phyloP scores from a whole-genome alignment of 2,329 filamentous ascomycete genomes.

The Clarireedia hainanense region DNA sequence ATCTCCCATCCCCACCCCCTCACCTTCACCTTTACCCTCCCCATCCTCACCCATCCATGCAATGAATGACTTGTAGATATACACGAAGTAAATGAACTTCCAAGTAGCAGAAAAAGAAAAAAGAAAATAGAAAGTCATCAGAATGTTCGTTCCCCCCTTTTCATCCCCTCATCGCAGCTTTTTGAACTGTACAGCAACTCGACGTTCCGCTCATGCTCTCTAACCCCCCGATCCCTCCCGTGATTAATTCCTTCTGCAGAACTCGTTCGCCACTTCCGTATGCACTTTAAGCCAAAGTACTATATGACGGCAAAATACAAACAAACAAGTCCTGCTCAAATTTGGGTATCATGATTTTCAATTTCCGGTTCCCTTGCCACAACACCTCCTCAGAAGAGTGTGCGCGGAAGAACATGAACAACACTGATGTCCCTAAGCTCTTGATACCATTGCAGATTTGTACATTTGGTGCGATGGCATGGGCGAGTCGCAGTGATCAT shows the following conservation, averaged over 20 bases:
- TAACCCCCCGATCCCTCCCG: not conserved
- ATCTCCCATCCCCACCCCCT: too few relatives aligned
- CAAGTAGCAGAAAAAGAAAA: not conserved
- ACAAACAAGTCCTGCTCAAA: not conserved
- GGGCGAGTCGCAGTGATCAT: not conserved
- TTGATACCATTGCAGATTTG: not conserved
- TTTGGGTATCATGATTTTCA: constrained; percentile 10
- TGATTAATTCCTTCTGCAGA: not conserved
- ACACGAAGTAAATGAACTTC: constrained; percentile 3
- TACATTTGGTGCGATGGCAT: not conserved
- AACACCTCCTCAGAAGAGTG: not conserved
- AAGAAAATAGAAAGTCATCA: too few relatives aligned
- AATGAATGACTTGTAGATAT: constrained; percentile 3
- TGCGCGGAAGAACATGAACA: constrained; percentile 8
- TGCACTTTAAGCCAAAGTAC: not conserved
- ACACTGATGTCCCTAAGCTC: not conserved
- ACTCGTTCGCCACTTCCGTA: not conserved
- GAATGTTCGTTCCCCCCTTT: not conserved
- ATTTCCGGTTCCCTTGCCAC: constrained; percentile 7
- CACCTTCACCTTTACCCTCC: not conserved
- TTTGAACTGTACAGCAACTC: not conserved
- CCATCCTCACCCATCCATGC: not conserved
- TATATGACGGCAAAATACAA: not conserved
- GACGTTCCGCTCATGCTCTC: not conserved
- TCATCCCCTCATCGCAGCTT: not conserved